These are phyloP conservation scores for Neofusicoccum sp. DNA, from an alignment of 2,329 filamentous ascomycete species.

Conservation along the genomic window DNA sequence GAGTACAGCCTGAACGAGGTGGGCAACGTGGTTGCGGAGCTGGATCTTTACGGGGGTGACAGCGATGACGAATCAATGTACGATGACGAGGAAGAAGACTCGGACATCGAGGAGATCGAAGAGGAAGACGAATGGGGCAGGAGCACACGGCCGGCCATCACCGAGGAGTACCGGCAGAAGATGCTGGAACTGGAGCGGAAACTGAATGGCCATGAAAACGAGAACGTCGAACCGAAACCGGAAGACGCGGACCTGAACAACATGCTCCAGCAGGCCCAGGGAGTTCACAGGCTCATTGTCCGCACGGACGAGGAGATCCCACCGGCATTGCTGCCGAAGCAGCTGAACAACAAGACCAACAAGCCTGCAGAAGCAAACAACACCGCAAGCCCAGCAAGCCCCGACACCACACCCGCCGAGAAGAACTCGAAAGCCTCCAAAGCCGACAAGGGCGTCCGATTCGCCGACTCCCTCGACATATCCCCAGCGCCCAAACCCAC, in stretches of 20 bases:
- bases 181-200: constrained; percentile 86
- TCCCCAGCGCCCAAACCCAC: constrained; percentile 48
- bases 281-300: constrained; percentile 12
- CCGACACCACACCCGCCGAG: constrained; percentile 25
- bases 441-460: constrained; percentile 74
- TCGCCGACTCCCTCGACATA: constrained; percentile 74
- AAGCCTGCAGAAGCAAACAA: constrained; percentile 22
- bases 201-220: constrained; percentile 62
- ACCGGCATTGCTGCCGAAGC: constrained; percentile 8
- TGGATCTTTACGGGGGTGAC: constrained; percentile 75
- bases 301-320: constrained; percentile 15
- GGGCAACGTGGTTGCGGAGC: constrained; percentile 87
- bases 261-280: constrained; percentile 21
- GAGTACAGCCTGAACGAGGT: constrained; percentile 87
- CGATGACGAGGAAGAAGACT: constrained; percentile 45
- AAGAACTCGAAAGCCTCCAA: neutral
- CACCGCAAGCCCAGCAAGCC: constrained; percentile 40
- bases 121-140: constrained; percentile 78
- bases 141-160: constrained; percentile 65
- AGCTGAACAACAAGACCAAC: neutral
- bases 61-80: constrained; percentile 48
- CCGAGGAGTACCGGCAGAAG: constrained; percentile 73
- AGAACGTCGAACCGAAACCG: constrained; percentile 58
- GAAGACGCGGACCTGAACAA: constrained; percentile 41
- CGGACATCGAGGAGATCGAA: constrained; percentile 58